Conservation (phyloP, 805 yeast genomes). For the Tetrapisispora pingtungensis region DNA sequence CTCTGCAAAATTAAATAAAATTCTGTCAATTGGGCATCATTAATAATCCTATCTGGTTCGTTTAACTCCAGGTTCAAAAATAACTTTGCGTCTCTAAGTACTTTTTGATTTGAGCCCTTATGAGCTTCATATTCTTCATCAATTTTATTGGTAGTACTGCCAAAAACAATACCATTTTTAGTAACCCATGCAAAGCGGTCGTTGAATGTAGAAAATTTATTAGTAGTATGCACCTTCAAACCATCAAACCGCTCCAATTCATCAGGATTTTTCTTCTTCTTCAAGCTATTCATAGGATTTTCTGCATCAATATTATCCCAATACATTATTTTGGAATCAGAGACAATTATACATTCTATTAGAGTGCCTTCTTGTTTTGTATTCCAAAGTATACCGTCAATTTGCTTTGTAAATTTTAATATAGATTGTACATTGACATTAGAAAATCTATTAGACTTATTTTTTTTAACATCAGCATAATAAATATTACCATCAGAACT, state of each 20-base stretch:
- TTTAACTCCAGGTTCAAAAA: conserved; percentile 34
- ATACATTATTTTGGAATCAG: conserved; percentile 14
- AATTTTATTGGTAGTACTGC: conserved; percentile 21
- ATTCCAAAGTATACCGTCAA: conserved; percentile 22
- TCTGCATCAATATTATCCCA: conserved; percentile 11
- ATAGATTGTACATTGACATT: conserved; percentile 3
- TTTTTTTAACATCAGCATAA: conserved; percentile 5
- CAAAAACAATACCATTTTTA: conserved; percentile 38
- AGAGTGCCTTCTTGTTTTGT: background rate
- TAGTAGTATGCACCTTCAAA: conserved; percentile 26
- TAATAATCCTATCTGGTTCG: conserved; percentile 25
- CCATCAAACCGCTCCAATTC: conserved; percentile 33
- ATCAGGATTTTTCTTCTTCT: conserved; percentile 19
- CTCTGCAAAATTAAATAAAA: conserved; percentile 45
- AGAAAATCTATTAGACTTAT: background rate
- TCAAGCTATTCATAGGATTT: conserved; percentile 10
- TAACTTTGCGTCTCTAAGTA: conserved; percentile 30
- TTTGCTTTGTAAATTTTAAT: conserved; percentile 7
- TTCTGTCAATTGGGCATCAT: conserved; percentile 38
- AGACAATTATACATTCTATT: conserved; percentile 12
- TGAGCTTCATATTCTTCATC: conserved; percentile 5
- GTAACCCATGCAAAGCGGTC: conserved; percentile 39
- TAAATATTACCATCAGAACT: conserved; percentile 14
- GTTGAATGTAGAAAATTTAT: conserved; percentile 23
- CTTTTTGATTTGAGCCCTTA: conserved; percentile 3